Base-by-base conservation (phyloP, 306 rosid genomes). In the Castanea mollissima region DNA sequence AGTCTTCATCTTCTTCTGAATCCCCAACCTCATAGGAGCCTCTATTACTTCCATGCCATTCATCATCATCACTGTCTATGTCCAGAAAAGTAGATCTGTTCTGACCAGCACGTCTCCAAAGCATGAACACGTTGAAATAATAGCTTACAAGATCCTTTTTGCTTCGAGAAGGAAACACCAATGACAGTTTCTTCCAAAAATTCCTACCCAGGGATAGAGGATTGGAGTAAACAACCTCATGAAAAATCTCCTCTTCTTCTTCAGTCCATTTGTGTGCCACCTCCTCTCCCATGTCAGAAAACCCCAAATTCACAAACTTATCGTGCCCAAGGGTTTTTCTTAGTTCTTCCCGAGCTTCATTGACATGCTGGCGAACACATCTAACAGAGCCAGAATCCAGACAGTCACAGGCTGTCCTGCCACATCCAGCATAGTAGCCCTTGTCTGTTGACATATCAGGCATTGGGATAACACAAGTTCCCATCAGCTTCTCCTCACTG, bases 1-100 rank as follows among this genome's bases (percentile, higher is more conserved):
- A 86, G 86, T 88, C 86, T 57, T 78, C 89, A 21, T 90, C 88
- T 52, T 83, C 85, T 46, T 85, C 92, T 23, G 82, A 80, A 74
- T 15, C 80, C 70, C 32, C 74, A 56, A 27, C 68, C 12, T 55
- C 82, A 69, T 57, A 73, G 70, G 78, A 49, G 69, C 79, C 23
- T 38, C 69, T 44, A 76, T 79, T 65, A 49, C 79, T 78, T 72
- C 76, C 77, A 52, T 78, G 88, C 81, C 74, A 90, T 75, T 90
- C 93, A 81, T 90, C 93, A 76, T 90, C 87, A 57, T 90, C 93
- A 38, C 93, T 87, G 55, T 90, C 93, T 63, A 82, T 80, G 27
- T 86, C 84, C 69, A 84, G 78, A 32, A 52, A 59, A 21, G 74
- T 74, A 68, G 82, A 78, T 75, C 91, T 86, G 85, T 88, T 90